These are phyloP conservation scores for Colletotrichum paranaense DNA, from an alignment of 2,329 filamentous ascomycete species.

Conservation along the genomic window DNA sequence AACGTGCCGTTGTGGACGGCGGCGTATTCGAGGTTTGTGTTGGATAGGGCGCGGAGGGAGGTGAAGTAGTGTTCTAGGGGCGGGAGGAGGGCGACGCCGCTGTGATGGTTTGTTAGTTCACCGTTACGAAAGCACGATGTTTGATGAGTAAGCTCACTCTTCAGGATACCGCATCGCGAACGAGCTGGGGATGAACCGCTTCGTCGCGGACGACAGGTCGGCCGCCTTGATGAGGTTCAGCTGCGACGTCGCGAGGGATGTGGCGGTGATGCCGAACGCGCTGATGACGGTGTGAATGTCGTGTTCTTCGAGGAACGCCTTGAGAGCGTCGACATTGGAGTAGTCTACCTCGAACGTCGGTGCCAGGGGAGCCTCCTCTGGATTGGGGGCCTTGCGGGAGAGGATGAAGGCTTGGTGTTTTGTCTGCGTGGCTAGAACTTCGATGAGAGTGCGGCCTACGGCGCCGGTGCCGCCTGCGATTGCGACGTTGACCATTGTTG, in stretches of 20 bases:
- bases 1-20: slow-evolving; percentile 54
- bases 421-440: neutral
- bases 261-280: neutral
- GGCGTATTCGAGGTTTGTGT: slow-evolving; percentile 48
- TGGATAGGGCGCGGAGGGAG: neutral
- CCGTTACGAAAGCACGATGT: too few relatives aligned
- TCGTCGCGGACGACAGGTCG: neutral
- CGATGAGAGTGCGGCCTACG: neutral
- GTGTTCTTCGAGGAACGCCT: neutral
- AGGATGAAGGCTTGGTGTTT: neutral
- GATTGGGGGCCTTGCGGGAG: neutral
- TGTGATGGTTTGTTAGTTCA: neutral
- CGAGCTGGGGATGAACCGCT: neutral
- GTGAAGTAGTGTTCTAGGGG: slow-evolving; percentile 10
- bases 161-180: neutral
- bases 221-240: neutral
- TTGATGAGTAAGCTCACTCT: neutral
- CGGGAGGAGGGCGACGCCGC: slow-evolving; percentile 38
- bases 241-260: neutral
- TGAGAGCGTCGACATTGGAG: neutral
- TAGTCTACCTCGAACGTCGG: neutral
- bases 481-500: neutral
- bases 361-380: neutral
- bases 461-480: neutral
- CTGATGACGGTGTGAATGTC: neutral